Conservation (phyloP, 2,329 filamentous ascomycete genomes). For the Xylariaceae sp. region DNA sequence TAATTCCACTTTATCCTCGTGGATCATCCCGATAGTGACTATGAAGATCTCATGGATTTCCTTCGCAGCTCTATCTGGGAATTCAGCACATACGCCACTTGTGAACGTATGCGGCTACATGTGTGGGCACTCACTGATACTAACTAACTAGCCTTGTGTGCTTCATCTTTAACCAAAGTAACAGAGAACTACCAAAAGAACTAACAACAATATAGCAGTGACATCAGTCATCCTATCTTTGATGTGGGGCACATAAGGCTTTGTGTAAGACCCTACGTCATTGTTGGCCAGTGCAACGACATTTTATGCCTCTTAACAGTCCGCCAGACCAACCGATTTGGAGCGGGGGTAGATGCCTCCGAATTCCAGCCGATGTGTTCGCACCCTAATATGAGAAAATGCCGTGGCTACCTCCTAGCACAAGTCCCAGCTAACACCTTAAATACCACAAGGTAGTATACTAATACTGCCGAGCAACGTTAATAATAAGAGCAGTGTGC, state of each 20-base stretch:
- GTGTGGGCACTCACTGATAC: conserved; percentile 6
- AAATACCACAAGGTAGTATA: no score
- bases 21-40: no score
- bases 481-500: no score
- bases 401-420: no score
- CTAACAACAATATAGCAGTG: background rate
- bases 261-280: conserved; percentile 20
- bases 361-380: conserved; percentile 2
- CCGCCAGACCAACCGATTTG: no score
- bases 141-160: background rate
- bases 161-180: background rate
- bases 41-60: no score
- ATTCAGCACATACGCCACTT: no score
- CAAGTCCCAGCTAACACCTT: no score
- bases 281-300: conserved; percentile 14
- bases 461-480: no score
- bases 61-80: conserved; percentile 2
- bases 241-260: conserved; percentile 5
- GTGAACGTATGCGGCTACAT: no score
- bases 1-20: conserved; percentile 7
- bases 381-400: no score
- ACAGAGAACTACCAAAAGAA: background rate
- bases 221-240: background rate
- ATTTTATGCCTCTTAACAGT: background rate
- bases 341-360: conserved; percentile 18